A percentile compares a stretch with the other conserved stretches of the same genome.
Evolutionary conservation across 2,329 filamentous ascomycete genomes (phyloP).

Genomic region (Ophiostoma himal-ulmi): DNA sequence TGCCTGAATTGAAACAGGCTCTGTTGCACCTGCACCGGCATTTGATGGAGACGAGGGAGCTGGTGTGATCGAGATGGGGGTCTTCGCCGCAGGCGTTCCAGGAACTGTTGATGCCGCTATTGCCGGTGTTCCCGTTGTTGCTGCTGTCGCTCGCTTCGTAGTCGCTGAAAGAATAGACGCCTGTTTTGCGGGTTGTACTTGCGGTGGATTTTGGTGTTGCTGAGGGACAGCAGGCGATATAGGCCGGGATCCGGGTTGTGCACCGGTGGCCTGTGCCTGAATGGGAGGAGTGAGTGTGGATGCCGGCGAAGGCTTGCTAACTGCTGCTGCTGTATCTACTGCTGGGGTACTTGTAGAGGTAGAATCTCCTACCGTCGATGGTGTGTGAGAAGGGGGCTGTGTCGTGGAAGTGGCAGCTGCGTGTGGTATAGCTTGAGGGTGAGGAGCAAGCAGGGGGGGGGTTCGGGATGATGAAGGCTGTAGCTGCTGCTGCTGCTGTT

Average conservation of each 20-base stretch:
- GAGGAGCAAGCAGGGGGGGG: background rate
- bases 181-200: background rate
- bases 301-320: background rate
- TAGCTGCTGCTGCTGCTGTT: background rate
- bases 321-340: background rate
- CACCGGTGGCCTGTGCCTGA: background rate
- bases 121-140: background rate
- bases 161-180: background rate
- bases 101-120: background rate
- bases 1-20: background rate
- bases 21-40: background rate
- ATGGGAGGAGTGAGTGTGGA: background rate
- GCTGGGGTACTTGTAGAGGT: background rate
- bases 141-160: background rate
- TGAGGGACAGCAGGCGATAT: slow-evolving; percentile 12
- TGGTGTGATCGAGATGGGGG: background rate
- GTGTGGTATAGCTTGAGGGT: background rate
- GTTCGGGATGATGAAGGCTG: slow-evolving; percentile 9
- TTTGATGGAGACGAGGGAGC: slow-evolving; percentile 1
- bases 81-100: background rate
- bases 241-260: slow-evolving; percentile 14
- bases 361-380: background rate
- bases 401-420: background rate
- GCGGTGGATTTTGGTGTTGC: background rate
- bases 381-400: background rate